Evolutionary conservation across 1,284 basidiomycete genomes (phyloP).

Genomic region (Microbotryum scabiosae): DNA sequence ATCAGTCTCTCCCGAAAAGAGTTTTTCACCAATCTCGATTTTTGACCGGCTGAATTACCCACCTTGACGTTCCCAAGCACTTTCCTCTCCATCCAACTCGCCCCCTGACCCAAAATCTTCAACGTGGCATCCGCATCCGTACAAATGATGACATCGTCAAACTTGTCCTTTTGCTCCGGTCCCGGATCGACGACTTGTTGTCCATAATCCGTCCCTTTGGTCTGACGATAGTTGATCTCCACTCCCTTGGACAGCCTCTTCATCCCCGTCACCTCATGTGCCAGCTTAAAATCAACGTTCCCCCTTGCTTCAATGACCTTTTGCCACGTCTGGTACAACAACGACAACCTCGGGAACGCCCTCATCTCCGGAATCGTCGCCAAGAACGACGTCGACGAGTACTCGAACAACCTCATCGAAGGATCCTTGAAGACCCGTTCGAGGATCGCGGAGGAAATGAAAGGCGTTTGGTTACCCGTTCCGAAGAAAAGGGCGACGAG

Average conservation of each 20-base stretch:
- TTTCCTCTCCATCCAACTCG: conserved; percentile 51
- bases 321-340: conserved; percentile 49
- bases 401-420: conserved; percentile 48
- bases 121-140: conserved; percentile 54
- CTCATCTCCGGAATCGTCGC: conserved; percentile 44
- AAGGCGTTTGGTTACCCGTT: conserved; percentile 55
- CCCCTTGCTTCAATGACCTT: conserved; percentile 43
- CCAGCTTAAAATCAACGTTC: conserved; percentile 45
- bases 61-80: conserved; percentile 53
- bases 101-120: conserved; percentile 50
- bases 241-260: conserved; percentile 32
- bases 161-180: conserved; percentile 44
- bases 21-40: too few species aligned
- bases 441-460: conserved; percentile 52
- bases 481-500: conserved; percentile 25
- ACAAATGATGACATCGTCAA: conserved; percentile 56
- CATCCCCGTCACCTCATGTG: conserved; percentile 45
- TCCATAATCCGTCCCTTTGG: not conserved
- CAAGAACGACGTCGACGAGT: conserved; percentile 40
- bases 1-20: not conserved
- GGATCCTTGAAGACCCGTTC: conserved; percentile 54
- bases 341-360: conserved; percentile 45
- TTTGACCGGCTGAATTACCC: not conserved
- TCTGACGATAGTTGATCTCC: conserved; percentile 1
- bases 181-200: conserved; percentile 4